Conservation (phyloP, 1,139 yeast species). For the Pichia kudriavzevii region DNA sequence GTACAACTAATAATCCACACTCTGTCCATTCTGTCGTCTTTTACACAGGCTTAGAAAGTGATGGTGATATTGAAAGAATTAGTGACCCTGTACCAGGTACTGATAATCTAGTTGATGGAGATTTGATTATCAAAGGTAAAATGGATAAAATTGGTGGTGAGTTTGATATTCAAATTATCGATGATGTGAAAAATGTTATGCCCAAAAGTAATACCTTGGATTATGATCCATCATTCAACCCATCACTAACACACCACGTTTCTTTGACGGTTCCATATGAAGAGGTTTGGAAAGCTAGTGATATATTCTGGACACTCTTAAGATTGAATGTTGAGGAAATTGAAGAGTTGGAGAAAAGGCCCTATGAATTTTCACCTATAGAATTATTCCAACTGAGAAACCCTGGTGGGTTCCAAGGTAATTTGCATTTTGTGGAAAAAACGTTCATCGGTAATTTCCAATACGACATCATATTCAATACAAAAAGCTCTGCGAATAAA, state of each 20-base stretch:
- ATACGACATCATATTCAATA: conserved; percentile 60
- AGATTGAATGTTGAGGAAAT: conserved; percentile 59
- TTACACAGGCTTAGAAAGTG: conserved; percentile 70
- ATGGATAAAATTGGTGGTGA: conserved; percentile 48
- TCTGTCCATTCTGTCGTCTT: conserved; percentile 61
- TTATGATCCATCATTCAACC: conserved; percentile 36
- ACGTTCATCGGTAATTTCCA: conserved; percentile 69
- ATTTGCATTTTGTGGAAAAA: conserved; percentile 72
- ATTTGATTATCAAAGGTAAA: conserved; percentile 43
- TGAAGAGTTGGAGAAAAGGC: conserved; percentile 28
- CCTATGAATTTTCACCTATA: conserved; percentile 33
- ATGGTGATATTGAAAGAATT: conserved; percentile 27
- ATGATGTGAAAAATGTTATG: conserved; percentile 39
- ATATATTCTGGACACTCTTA: conserved; percentile 60
- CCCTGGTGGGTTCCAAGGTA: conserved; percentile 57
- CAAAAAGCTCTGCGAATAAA: conserved; percentile 36
- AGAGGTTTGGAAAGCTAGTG: conserved; percentile 73
- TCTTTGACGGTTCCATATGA: conserved; percentile 68
- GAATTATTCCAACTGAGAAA: conserved; percentile 55
- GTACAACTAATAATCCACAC: conserved; percentile 47
- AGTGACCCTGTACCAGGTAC: conserved; percentile 20
- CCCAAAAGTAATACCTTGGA: conserved; percentile 31
- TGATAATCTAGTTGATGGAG: conserved; percentile 19
- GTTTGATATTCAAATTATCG: conserved; percentile 44
- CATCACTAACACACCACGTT: conserved; percentile 53